phyloP scores from a whole-genome alignment of 2,329 filamentous ascomycete species.

The Diatrype stigma region DNA sequence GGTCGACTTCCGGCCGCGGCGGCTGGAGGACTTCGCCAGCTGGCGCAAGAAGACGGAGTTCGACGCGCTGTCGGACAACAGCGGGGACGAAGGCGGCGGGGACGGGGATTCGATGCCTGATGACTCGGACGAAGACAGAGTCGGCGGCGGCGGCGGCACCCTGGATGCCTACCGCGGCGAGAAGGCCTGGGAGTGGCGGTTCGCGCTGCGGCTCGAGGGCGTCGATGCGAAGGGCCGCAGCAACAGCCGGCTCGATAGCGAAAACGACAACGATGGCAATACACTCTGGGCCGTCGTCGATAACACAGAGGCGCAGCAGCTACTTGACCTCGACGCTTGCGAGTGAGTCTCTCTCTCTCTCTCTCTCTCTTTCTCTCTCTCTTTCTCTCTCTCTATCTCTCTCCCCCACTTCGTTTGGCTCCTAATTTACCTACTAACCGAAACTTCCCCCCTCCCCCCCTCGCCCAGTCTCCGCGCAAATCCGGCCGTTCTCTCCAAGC shows the following conservation, averaged over 20 bases:
- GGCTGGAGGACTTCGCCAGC: slow-evolving; percentile 66
- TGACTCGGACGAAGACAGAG: slow-evolving; percentile 14
- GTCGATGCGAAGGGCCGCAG: slow-evolving; percentile 35
- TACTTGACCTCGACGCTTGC: slow-evolving; percentile 44
- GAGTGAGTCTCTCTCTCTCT: slow-evolving; percentile 29
- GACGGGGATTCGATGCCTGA: slow-evolving; percentile 14
- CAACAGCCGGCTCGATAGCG: no score
- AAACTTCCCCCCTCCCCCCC: neutral
- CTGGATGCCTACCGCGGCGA: slow-evolving; percentile 20
- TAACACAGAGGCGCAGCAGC: slow-evolving; percentile 46
- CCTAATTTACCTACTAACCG: slow-evolving; percentile 4
- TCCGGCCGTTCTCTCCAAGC: slow-evolving; percentile 37
- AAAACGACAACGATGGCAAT: slow-evolving; percentile 11
- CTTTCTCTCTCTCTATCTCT: neutral
- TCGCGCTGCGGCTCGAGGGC: slow-evolving; percentile 75
- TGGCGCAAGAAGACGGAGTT: slow-evolving; percentile 42
- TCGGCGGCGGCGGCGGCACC: slow-evolving; percentile 18
- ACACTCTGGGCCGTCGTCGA: slow-evolving; percentile 67
- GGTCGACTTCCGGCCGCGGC: slow-evolving; percentile 71
- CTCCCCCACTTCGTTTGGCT: no score
- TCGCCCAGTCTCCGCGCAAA: slow-evolving; percentile 53
- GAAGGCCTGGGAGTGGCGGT: slow-evolving; percentile 74
- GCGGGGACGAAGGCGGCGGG: slow-evolving; percentile 29
- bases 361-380: slow-evolving; percentile 1
- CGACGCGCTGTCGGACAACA: slow-evolving; percentile 44